These are phyloP conservation scores for Ceratocystis eucalypticola DNA, from an alignment of 2,329 filamentous ascomycete species.

Conservation along the genomic window DNA sequence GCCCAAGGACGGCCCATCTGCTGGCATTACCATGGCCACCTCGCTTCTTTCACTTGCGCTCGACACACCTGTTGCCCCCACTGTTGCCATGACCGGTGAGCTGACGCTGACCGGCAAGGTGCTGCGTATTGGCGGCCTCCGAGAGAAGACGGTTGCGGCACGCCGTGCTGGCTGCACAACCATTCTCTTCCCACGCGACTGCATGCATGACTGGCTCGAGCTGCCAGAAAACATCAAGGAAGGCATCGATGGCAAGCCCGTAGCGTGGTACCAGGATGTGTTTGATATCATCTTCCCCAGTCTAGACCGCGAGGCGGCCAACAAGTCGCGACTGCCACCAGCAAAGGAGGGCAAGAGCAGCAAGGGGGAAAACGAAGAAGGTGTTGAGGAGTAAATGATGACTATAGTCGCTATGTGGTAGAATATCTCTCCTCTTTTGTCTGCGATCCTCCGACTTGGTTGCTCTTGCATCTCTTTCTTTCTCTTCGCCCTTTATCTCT, in stretches of 20 bases:
- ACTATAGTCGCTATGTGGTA: neutral
- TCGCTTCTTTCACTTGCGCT: conserved; percentile 75
- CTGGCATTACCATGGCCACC: conserved; percentile 97
- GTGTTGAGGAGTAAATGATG: conserved; percentile 23
- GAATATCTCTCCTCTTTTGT: too few species aligned
- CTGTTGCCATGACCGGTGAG: conserved; percentile 95
- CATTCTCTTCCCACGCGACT: conserved; percentile 90
- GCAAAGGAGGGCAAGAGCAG: conserved; percentile 33
- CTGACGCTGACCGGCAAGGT: conserved; percentile 95
- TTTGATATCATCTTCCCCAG: conserved; percentile 82
- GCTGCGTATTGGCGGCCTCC: conserved; percentile 77
- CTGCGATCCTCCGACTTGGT: too few species aligned
- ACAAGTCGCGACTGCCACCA: conserved; percentile 39
- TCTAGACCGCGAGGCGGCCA: conserved; percentile 59
- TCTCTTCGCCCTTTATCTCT: conserved; percentile 13
- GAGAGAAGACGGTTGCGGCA: conserved; percentile 96
- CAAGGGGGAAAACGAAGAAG: conserved; percentile 29
- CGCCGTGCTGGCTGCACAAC: conserved; percentile 82
- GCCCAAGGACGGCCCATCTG: conserved; percentile 83
- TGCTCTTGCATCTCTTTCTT: neutral
- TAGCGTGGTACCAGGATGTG: conserved; percentile 87
- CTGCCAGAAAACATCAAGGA: conserved; percentile 98
- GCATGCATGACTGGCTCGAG: conserved; percentile 93
- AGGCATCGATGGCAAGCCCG: conserved; percentile 80
- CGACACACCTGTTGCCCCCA: conserved; percentile 63